A percentile compares a stretch with the other conserved stretches of the same genome.
These are phyloP conservation scores for Tuber brumale DNA, from an alignment of 495 filamentous ascomycete genomes.

Conservation along the genomic window DNA sequence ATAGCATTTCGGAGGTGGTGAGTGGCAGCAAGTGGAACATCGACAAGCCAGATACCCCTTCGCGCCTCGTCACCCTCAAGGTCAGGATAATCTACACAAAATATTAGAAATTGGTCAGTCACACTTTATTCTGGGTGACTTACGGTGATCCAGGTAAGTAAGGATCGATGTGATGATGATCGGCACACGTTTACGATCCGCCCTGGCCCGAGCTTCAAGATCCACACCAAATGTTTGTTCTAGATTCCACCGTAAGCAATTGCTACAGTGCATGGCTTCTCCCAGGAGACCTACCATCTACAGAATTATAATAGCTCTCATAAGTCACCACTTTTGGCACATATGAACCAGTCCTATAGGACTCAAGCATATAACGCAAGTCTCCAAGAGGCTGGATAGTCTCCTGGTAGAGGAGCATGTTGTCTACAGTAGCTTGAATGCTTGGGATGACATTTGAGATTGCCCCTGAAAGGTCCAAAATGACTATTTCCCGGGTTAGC, in stretches of 20 bases:
- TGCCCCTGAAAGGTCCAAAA: slow-evolving; percentile 94
- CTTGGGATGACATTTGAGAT: slow-evolving; percentile 98
- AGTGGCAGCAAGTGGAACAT: slow-evolving; percentile 77
- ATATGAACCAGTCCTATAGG: slow-evolving; percentile 91
- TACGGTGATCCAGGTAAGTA: slow-evolving; percentile 85
- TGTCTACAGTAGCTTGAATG: slow-evolving; percentile 87
- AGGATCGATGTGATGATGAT: slow-evolving; percentile 86
- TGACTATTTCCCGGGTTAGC: slow-evolving; percentile 49
- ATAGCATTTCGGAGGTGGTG: slow-evolving; percentile 74
- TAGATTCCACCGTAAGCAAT: slow-evolving; percentile 41
- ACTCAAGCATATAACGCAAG: slow-evolving; percentile 91
- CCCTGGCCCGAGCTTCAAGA: slow-evolving; percentile 84
- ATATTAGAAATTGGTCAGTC: slow-evolving; percentile 18
- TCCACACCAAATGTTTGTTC: slow-evolving; percentile 98
- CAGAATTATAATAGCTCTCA: slow-evolving; percentile 98
- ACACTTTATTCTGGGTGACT: slow-evolving; percentile 37
- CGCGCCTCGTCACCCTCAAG: slow-evolving; percentile 94
- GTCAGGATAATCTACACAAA: slow-evolving; percentile 70
- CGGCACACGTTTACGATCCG: slow-evolving; percentile 91
- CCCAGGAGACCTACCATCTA: slow-evolving; percentile 55
- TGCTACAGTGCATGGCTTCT: background rate
- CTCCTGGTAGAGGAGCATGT: slow-evolving; percentile 99
- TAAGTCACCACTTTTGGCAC: slow-evolving; percentile 86
- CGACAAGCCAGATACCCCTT: slow-evolving; percentile 85
- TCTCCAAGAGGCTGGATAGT: slow-evolving; percentile 90